Conservation (phyloP, 1,139 yeast genomes). For the Debaryomyces psychrophilus region DNA sequence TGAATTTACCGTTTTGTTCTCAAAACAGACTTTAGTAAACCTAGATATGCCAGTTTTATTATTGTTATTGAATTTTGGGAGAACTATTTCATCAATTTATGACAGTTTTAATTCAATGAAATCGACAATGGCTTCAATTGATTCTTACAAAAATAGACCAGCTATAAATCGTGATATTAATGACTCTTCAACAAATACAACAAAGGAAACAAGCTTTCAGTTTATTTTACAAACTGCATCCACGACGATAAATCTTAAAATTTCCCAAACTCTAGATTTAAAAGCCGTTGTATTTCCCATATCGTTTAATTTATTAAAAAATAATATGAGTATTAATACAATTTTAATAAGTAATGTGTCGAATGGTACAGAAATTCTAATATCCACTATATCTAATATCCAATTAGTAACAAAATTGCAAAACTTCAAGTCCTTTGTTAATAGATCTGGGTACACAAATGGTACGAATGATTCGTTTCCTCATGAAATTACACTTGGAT, state of each 20-base stretch:
- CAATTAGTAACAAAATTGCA: slow-evolving; percentile 20
- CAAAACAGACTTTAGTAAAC: slow-evolving; percentile 43
- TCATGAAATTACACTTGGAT: slow-evolving; percentile 23
- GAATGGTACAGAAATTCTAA: slow-evolving; percentile 15
- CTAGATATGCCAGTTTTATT: slow-evolving; percentile 30
- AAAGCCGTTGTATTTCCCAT: slow-evolving; percentile 39
- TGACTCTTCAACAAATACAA: not conserved
- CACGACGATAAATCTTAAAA: slow-evolving; percentile 19
- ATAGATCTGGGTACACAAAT: slow-evolving; percentile 18
- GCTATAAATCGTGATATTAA: not conserved
- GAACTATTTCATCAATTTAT: not conserved
- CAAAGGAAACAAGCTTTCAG: slow-evolving; percentile 14
- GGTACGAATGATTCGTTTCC: slow-evolving; percentile 21
- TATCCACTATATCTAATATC: slow-evolving; percentile 27
- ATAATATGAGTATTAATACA: slow-evolving; percentile 35
- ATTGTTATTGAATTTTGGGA: slow-evolving; percentile 19
- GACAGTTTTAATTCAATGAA: slow-evolving; percentile 6
- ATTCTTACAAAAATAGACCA: not conserved
- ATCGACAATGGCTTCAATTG: not conserved
- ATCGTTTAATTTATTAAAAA: slow-evolving; percentile 34
- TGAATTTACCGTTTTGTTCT: slow-evolving; percentile 48
- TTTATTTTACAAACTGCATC: slow-evolving; percentile 41
- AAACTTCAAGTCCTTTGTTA: slow-evolving; percentile 32
- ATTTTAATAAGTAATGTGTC: slow-evolving; percentile 24
- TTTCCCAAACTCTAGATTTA: slow-evolving; percentile 17